phyloP scores from a whole-genome alignment of 208 protist genomes.

The Naegleria gruberi region DNA sequence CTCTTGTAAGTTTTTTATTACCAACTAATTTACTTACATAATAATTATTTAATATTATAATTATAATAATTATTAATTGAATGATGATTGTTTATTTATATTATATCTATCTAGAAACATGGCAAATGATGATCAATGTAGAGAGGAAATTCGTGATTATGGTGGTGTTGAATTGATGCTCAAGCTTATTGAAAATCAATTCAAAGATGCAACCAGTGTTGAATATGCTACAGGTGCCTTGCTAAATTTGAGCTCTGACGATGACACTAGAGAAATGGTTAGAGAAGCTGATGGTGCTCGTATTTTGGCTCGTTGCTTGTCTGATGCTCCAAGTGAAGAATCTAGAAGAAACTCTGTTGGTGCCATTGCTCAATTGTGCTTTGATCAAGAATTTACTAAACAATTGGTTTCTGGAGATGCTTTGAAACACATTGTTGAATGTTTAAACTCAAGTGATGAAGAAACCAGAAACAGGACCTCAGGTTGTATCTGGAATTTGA shows the following conservation, averaged over 20 bases:
- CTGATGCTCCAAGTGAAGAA: neutral
- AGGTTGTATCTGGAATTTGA: slow-evolving; percentile 9
- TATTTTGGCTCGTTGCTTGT: neutral
- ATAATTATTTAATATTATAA: too few species aligned
- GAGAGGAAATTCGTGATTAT: neutral
- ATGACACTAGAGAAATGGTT: neutral
- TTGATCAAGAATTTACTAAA: neutral
- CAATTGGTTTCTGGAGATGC: neutral
- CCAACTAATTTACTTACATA: too few species aligned
- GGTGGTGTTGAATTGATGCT: neutral
- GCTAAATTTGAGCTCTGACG: neutral
- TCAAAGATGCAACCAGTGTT: neutral
- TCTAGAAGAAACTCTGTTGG: neutral
- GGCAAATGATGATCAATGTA: neutral
- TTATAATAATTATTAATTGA: too few species aligned
- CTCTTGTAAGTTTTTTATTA: too few species aligned
- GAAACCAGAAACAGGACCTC: neutral
- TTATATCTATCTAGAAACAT: too few species aligned
- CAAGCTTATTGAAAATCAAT: neutral
- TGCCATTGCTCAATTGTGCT: neutral
- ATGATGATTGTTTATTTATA: too few species aligned
- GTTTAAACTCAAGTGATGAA: neutral
- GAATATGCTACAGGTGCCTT: neutral
- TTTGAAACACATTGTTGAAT: neutral
- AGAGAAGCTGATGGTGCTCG: neutral